These are phyloP conservation scores for Mycena venus DNA, from an alignment of 768 basidiomycete species.

Conservation along the genomic window DNA sequence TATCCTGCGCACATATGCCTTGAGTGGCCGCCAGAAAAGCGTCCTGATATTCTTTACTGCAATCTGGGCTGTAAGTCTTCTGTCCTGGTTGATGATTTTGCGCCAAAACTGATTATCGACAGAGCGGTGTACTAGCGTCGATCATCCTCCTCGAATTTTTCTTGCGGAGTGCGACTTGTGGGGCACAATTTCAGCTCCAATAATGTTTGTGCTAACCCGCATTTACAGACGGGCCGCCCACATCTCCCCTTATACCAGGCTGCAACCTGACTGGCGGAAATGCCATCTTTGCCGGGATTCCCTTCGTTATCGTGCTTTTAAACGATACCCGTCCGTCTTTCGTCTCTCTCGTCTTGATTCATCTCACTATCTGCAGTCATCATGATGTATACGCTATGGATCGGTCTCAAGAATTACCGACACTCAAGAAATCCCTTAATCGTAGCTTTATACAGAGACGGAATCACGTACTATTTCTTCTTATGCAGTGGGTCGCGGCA, in stretches of 20 bases:
- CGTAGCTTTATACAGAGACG: constrained; percentile 39
- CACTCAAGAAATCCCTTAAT: constrained; percentile 37
- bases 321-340: constrained; percentile 24
- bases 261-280: constrained; percentile 18
- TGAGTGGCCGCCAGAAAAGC: constrained; percentile 20
- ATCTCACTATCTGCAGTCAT: constrained; percentile 30
- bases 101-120: not conserved
- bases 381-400: constrained; percentile 39
- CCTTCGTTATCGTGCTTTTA: constrained; percentile 25
- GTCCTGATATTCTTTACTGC: constrained; percentile 23
- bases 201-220: not conserved
- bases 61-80: constrained; percentile 13
- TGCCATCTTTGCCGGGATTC: constrained; percentile 12
- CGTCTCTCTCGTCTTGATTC: too few species aligned
- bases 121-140: constrained; percentile 14
- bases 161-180: constrained; percentile 18
- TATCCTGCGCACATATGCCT: constrained; percentile 26
- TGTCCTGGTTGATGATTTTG: not conserved
- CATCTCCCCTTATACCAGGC: constrained; percentile 18
- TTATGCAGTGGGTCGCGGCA: constrained; percentile 33
- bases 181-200: not conserved
- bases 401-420: constrained; percentile 38
- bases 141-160: constrained; percentile 18
- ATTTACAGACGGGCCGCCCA: constrained; percentile 23
- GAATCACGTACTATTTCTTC: constrained; percentile 40